Base-by-base conservation (phyloP, 2,329 filamentous ascomycete genomes). In the Sclerotinia minor region DNA sequence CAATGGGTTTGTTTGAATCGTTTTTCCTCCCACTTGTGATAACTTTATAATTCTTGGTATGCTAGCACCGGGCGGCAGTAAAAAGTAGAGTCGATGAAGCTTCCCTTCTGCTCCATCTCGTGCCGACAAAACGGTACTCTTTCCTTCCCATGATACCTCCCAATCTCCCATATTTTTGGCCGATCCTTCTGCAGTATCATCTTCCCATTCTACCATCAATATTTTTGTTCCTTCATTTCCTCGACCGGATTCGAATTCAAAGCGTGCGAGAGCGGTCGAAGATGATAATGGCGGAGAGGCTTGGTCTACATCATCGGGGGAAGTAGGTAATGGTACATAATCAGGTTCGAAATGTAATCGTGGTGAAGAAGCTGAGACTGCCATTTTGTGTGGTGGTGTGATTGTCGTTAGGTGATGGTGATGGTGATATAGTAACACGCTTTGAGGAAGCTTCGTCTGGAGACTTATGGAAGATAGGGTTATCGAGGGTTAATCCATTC, bases 171-270 rank as follows among this genome's bases (percentile, higher is more conserved):
- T 67, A 50, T 84, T 84, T 2, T 83, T 84, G 0, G 75, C 76
- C 3, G 47, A 35, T 45, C 52, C 60, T 77, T 89, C 86, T 76
- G 92, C 87, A 64, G 72, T 72, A 35, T 72, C 71, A 77, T 89
- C 86, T 76, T 92, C 88, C 93, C 93, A 97, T 78, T 97, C 92
- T 50, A 96, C 89, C 92, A 97, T 95, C 73, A 97, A 81, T 71
- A 97, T 89, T 81, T 96, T 97, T 71, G 92, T 96, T 52, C 92
- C 92, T 72, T 94, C 90, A 74, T 92, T 92, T 61, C 87, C 90
- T 77, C 85, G 86, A 47, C 88, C 89, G 0, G 86, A 83, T 79
- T 94, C 90, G 76, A 96, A 96, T 78, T 97, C 93, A 79, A 96
- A 97, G 69, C 93, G 89, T 57, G 92, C 90, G 57, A 92, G 82